Evolutionary conservation across 176 grass and related monocot genomes (phyloP), one percentile per base, ranked within the genome.

Genomic region (Hsuehochloa calcarea): DNA sequence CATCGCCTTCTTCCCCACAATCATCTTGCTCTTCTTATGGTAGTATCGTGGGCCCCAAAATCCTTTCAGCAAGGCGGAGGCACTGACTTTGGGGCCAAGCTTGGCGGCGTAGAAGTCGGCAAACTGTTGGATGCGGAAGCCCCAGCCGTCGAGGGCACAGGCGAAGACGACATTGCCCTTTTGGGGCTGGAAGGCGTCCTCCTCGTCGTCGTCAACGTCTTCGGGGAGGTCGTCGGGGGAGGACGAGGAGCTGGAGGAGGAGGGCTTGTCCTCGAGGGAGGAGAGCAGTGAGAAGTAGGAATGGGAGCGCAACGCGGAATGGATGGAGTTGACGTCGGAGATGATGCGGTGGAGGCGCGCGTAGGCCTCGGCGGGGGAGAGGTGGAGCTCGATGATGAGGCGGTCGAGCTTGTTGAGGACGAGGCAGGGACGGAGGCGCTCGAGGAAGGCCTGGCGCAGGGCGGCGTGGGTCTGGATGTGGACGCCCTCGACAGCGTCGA

Each of bases 361-460:
- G 69, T 98, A 95, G 10, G 96, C 93, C 84, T 98, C 91, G 9
- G 75, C 78, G 35, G 91, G 96, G n/a, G 81, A 87, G 65, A 95
- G 69, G 58, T 90, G 86, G 45, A 98, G 91, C 81, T 98, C 91
- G 35, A 91, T 89, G 77, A 98, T 92, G 70, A 98, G 92, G 85
- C 93, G 90, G 69, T 95, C 93, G 17, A 98, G 88, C 90, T 98
- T 98, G 89, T 98, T 98, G 59, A 98, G 80, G 47, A 98, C 91
- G 72, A 98, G 91, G 90, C 93, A 98, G 69, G 93, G 96, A 0
- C 84, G 89, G 65, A 95, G 69, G 79, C 90, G 89, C 87, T 98
- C 96, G 20, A 95, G 37, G 85, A 94, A 98, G 76, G 96, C 91
- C 81, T 98, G 91, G 52, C 90, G 91, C 34, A 98, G 91, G 41